Evolutionary conservation across 2,329 filamentous ascomycete genomes (phyloP), one percentile per base, ranked within the genome.

Genomic region (Diplodia intermedia): DNA sequence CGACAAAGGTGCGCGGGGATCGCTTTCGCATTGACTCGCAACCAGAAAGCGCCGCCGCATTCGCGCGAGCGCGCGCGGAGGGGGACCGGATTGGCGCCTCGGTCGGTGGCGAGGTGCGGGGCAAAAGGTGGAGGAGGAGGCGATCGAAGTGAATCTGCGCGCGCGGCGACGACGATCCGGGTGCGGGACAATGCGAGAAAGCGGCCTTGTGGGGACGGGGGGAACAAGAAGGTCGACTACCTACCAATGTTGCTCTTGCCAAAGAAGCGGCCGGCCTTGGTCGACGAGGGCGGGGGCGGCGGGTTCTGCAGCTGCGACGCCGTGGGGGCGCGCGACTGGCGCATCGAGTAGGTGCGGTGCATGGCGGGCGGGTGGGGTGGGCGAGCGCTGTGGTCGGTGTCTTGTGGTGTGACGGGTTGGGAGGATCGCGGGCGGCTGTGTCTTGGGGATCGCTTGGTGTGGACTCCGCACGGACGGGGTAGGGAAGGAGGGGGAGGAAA

Each of bases 311-410:
- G 85, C 79, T 92, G 89, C 77, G 93, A 96, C 77, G 95, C 95
- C 73, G 95, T 99, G 60, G 95, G 95, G 82, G 93, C 93, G 86
- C 95, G 90, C 82, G 92, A 91, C 83, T 96, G 91, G 90, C 95
- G 94, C 95, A 97, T 97, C 76, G 93, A 97, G 82, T 98, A 99
- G 73, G 95, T 97, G 81, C 94, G 93, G 88, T 99, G 95, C 94
- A 99, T 99, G 26, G 65, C 74, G 72, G 57, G 12, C 43, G 31
- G 52, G 15, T 36, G n/a, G 40, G 47, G 20, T 50, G 40, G 36
- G 36, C 36, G 36, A 12, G 36, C 36, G 36, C 20, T 50, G 54
- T 9, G 50, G 62, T 20, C 31, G 53, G 40, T 31, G 60, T 52
- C 43, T 20, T n/a, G 60, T 52, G 60, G 60, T 38, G 60, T 52